Conservation (phyloP, 257 asterid species). For the Henckelia pumila region DNA sequence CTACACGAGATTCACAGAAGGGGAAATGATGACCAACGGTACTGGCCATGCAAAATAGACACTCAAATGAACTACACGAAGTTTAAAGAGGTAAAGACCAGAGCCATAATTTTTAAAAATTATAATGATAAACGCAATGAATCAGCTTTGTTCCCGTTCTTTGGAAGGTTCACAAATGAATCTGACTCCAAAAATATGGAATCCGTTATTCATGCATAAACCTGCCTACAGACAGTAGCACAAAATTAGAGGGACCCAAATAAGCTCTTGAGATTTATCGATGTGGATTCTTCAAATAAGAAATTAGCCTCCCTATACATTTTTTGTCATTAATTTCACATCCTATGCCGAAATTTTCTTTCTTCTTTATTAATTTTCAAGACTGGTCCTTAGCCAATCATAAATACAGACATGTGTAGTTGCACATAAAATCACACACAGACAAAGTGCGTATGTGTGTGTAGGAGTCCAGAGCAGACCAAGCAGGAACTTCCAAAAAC, state of each 20-base stretch:
- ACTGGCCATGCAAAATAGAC: slow-evolving; percentile 3
- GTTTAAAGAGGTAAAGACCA: not conserved
- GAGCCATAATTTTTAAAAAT: too few species aligned
- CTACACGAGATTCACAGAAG: not conserved
- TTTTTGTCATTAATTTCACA: too few species aligned
- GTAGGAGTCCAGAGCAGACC: not conserved
- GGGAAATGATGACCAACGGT: not conserved
- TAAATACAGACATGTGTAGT: too few species aligned
- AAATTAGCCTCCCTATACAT: not conserved
- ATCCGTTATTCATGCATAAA: not conserved
- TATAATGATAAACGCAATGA: not conserved
- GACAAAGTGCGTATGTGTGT: too few species aligned
- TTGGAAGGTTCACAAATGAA: not conserved
- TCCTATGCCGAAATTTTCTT: not conserved
- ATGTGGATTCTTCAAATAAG: not conserved
- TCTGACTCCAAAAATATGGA: not conserved
- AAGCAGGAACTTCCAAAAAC: not conserved
- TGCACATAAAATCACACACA: too few species aligned
- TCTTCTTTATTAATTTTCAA: too few species aligned
- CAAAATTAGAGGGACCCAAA: too few species aligned
- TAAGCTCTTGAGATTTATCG: not conserved
- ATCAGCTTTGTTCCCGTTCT: not conserved
- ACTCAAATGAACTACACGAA: not conserved
- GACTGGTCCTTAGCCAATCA: not conserved
- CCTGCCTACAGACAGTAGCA: not conserved